phyloP scores from a whole-genome alignment of 306 rosid genomes.

The Ochetophila trinervis region DNA sequence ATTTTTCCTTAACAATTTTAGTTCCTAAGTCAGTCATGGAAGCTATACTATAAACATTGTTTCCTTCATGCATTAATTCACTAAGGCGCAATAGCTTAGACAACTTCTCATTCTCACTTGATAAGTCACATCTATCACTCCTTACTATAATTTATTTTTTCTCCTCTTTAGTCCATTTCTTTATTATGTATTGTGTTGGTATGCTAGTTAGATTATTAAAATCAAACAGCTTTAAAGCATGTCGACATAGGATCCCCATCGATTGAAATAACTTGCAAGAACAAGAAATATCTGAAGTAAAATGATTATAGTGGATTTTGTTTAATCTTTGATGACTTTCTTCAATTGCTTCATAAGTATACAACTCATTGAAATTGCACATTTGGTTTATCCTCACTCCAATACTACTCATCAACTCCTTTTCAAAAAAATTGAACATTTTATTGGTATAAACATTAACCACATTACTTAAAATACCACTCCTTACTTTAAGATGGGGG shows the following conservation, averaged over 20 bases:
- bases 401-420: conserved; percentile 17
- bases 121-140: neutral
- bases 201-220: conserved; percentile 13
- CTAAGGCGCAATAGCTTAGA: conserved; percentile 2
- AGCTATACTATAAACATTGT: conserved; percentile 12
- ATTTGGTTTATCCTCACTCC: conserved; percentile 19
- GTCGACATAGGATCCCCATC: conserved; percentile 21
- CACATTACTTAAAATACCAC: no score
- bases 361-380: neutral
- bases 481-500: no score
- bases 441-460: no score
- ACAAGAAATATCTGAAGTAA: conserved; percentile 5
- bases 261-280: conserved; percentile 22
- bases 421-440: conserved; percentile 23
- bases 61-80: conserved; percentile 16
- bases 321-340: conserved; percentile 15
- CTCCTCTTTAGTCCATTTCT: conserved; percentile 22
- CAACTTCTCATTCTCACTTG: neutral
- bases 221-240: conserved; percentile 19
- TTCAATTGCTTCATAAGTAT: conserved; percentile 17
- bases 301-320: neutral
- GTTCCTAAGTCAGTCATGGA: conserved; percentile 13
- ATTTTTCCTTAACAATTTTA: no score
- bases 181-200: conserved; percentile 10
- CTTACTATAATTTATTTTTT: conserved; percentile 1